Evolutionary conservation across 257 asterid genomes (phyloP), one percentile per base, ranked within the genome.

Genomic region (Mentha longifolia): DNA sequence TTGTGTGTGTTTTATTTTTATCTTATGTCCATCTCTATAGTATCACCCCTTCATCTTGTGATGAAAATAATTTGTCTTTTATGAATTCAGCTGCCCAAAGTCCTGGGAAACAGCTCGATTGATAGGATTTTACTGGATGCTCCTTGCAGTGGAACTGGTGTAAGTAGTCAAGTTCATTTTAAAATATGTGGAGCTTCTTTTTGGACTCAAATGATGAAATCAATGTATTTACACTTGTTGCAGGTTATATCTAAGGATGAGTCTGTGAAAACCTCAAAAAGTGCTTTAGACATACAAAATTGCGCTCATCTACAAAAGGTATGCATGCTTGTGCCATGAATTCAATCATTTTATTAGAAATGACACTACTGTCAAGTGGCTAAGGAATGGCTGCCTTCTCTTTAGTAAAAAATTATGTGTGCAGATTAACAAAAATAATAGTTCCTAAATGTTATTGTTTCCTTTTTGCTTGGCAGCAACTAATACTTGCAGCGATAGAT

Each of bases 61-160:
- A 13, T 64, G 25, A 9, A 54, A 74, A 42, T 69, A 41, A 62
- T 59, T 9, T 46, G 19, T 64, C 46, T 67, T 57, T 68, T 67
- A 33, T 57, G 54, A 43, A 55, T 78, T 65, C 88, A 94, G 97
- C 83, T 94, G 61, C 97, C 97, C 57, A 91, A 89, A 83, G 86
- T 94, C 59, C 70, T 94, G 76, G 96, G 99, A 37, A 82, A 65
- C 83, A 87, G 83, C 82, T 74, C 93, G 9, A 85, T 77, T n/a
- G 96, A 94, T 80, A 89, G 97, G 80, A 90, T 91, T 77, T 80
- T 94, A 71, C 74, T 94, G 87, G 99, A 94, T 88, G 99, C 99
- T 51, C 99, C 99, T 68, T 94, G 99, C 85, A 91, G 96, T 79
- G 99, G 99, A 68, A 94, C 97, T 50, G 97, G 99, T 86, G 97